These are phyloP conservation scores for Pleurotus djamor DNA, from an alignment of 768 basidiomycete species.

Conservation along the genomic window DNA sequence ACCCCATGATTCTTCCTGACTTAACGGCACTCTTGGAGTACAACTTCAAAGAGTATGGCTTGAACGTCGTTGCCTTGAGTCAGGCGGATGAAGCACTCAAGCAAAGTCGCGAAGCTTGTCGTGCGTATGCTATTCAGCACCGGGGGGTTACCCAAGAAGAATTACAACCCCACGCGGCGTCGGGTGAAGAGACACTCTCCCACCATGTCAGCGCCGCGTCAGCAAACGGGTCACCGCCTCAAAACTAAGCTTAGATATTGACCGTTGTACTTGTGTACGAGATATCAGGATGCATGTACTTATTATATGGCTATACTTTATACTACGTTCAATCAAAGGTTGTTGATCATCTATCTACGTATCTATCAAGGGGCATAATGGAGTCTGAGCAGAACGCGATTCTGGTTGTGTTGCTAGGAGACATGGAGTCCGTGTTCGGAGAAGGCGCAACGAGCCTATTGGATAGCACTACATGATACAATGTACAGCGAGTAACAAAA, in stretches of 20 bases:
- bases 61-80: constrained; percentile 53
- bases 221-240: too few species aligned
- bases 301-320: too few species aligned
- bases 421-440: background rate
- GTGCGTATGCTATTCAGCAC: constrained; percentile 58
- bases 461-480: constrained; percentile 8
- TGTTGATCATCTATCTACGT: too few species aligned
- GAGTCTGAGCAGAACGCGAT: too few species aligned
- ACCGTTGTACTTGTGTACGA: too few species aligned
- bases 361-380: too few species aligned
- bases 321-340: too few species aligned
- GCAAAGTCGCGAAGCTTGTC: constrained; percentile 63
- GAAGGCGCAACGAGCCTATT: background rate
- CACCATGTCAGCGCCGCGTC: constrained; percentile 14
- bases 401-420: background rate
- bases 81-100: constrained; percentile 53
- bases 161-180: constrained; percentile 56
- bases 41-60: constrained; percentile 62
- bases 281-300: too few species aligned
- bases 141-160: constrained; percentile 62
- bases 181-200: constrained; percentile 53
- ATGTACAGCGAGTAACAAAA: background rate
- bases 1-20: constrained; percentile 55
- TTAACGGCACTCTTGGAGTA: constrained; percentile 63
- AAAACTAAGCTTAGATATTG: too few species aligned